Base-by-base conservation (phyloP, 805 yeast species). In the Zygosaccharomyces kombuchaensis region DNA sequence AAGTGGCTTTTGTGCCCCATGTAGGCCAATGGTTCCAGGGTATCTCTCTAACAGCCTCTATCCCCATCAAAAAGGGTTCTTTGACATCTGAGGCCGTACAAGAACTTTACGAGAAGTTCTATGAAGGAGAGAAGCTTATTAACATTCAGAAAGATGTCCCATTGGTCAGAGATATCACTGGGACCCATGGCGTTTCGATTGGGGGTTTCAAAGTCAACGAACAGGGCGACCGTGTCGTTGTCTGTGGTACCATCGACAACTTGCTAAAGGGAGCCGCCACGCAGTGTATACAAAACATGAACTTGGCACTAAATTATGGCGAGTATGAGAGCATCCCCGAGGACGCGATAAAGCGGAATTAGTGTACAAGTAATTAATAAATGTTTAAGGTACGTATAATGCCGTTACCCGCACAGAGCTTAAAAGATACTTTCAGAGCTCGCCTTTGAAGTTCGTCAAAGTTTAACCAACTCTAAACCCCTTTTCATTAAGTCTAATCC, bases 1-100 rank as follows among this genome's bases (percentile, higher is more conserved):
- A 80, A 27, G 88, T 93, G 40, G 91, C 96, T 3, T 93, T 93
- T 67, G 80, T 86, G 53, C 99, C 99, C 16, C 99, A 93, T 62
- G 99, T 93, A 49, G 99, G 97, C 2, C 95, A 85, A 66, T 93
- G 99, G 99, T 93, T 93, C 81, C 98, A 95, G 71, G 99, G 99
- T 57, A 93, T 93, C 56, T 77, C 96, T 1, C 86, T 86, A 60
- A 91, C 99, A 16, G 83, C 93, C 45, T 82, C 88, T 34, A 85
- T 93, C 48, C 99, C 99, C 43, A 77, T 93, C 60, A 82, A 78
- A 58, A 72, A 77, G 51, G 74, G 79, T 43, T 72, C 75, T 34
- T 70, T 90, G 53, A 78, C 91, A 7, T 76, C 93, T 9, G 80
- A 95, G 64, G 96, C 88, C 47, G 77, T 89, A 53, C 44, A 44